Evolutionary conservation across 345 rosid genomes (phyloP).

Genomic region (Citrus glauca): DNA sequence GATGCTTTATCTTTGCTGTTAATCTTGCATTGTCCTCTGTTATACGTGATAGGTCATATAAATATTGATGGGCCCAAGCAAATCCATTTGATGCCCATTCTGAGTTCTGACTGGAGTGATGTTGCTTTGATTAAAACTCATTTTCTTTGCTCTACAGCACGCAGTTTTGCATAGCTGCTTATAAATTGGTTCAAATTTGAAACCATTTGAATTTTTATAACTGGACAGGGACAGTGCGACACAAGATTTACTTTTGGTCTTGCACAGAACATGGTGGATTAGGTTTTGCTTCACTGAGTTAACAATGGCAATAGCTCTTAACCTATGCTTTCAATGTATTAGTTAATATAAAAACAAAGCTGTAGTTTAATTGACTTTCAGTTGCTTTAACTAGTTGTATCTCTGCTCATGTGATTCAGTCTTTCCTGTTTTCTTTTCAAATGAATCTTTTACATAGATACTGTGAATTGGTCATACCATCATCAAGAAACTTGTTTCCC

Average conservation of each 20-base stretch:
- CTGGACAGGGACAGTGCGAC: neutral
- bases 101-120: neutral
- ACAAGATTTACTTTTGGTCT: neutral
- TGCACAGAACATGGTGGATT: neutral
- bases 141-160: neutral
- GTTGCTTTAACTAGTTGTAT: neutral
- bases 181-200: neutral
- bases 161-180: neutral
- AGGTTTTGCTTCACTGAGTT: neutral
- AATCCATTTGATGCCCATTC: neutral
- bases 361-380: neutral
- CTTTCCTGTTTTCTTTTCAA: neutral
- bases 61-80: neutral
- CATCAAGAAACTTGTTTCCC: neutral
- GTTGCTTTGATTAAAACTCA: neutral
- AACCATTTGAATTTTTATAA: neutral
- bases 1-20: slow-evolving; percentile 3
- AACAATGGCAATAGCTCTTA: no score
- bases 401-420: neutral
- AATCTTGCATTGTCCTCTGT: neutral
- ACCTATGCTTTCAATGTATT: neutral
- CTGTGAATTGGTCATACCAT: neutral
- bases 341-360: neutral
- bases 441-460: neutral
- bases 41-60: neutral